Base-by-base conservation (phyloP, 345 rosid species). In the Jatropha curcas region DNA sequence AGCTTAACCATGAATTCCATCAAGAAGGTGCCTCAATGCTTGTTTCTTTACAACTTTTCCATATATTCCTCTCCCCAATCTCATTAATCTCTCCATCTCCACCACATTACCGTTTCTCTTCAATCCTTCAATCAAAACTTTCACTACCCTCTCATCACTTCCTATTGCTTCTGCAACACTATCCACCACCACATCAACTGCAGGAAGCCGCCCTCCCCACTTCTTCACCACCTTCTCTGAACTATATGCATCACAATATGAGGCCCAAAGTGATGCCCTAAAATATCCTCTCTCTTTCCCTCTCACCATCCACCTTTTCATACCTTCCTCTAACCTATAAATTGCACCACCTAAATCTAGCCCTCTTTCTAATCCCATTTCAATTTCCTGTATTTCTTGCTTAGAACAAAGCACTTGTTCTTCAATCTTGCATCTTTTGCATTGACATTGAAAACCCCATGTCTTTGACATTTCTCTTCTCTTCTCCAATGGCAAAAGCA, bases 261-360 rank as follows among this genome's bases (percentile, higher is more conserved):
- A 85, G 46, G 61, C 77, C 98, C 95, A 94, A 52, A 84, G 85
- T 5, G 98, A 94, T 24, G 98, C 92, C 80, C 96, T 89, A 82
- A 92, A 14, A 61, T 81, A 84, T 5, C 97, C 97, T 77, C 82
- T 94, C 70, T 86, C 93, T 56, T 76, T 89, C 41, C 97, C 92
- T 81, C 89, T 90, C 68, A 89, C 87, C 46, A 72, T 78, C 88
- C 86, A 82, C 74, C 84, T 84, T 78, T 79, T 90, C 93, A 90
- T 88, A 4, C 86, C 87, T 78, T 94, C 97, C 73, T 94, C 97
- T 20, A 89, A 66, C 80, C 81, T 82, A 39, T 74, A 85, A 37
- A 88, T 85, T 1, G 71, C 77, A 72, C 67, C 76, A 8, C 98
- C 93, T 0, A 70, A 83, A 65, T 87, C 97, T 28, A 86, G 71